phyloP scores from a whole-genome alignment of 169 alveolate species.

The Theileria luwenshuni region DNA sequence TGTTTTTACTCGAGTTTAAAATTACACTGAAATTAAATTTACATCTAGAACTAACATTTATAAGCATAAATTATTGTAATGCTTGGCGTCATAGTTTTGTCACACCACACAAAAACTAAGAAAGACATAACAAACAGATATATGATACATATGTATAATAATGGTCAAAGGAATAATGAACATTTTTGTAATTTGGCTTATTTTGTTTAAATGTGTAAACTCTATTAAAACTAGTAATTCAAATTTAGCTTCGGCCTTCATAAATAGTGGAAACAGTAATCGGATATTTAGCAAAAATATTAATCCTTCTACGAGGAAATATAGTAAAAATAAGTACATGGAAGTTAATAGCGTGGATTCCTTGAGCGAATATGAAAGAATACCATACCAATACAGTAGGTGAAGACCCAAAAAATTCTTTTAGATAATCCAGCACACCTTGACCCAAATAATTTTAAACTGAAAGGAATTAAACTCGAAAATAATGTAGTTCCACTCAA shows the following conservation, averaged over 20 bases:
- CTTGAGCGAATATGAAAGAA: constrained; percentile 21
- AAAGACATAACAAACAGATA: neutral
- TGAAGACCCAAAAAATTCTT: neutral
- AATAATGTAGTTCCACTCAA: constrained; percentile 35
- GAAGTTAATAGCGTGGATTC: constrained; percentile 14
- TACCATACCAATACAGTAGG: constrained; percentile 29
- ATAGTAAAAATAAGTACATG: neutral
- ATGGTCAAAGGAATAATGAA: neutral
- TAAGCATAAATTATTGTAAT: constrained; percentile 4
- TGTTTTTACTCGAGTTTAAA: neutral
- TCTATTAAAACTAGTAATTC: neutral
- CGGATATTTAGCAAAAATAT: neutral
- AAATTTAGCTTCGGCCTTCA: neutral
- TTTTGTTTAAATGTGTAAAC: neutral
- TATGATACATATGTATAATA: constrained; percentile 6
- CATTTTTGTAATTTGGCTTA: neutral
- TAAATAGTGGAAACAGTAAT: neutral
- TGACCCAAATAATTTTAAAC: constrained; percentile 40
- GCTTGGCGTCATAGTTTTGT: neutral
- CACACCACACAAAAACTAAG: constrained; percentile 9
- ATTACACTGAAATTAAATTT: neutral
- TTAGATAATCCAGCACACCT: constrained; percentile 29
- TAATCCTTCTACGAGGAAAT: constrained; percentile 9
- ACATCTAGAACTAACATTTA: neutral
- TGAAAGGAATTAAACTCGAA: constrained; percentile 35